Conservation (phyloP, 2,329 filamentous ascomycete genomes). For the Cordyceps tenuipes region DNA sequence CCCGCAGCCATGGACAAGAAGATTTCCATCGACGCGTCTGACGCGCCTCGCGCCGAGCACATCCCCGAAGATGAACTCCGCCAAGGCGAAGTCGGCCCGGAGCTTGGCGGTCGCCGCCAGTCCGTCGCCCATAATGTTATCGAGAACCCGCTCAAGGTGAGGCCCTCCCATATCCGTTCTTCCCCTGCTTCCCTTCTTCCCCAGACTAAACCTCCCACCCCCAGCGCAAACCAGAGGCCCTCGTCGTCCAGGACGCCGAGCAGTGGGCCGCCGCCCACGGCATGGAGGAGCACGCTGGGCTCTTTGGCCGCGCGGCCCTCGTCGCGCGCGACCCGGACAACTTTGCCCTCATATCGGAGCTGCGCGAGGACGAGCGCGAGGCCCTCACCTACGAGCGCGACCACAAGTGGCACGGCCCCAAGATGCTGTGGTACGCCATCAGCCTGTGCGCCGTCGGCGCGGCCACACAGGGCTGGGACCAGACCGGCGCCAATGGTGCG, state of each 20-base stretch:
- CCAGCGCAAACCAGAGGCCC: constrained; percentile 21
- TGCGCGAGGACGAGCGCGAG: constrained; percentile 27
- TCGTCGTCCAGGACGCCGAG: constrained; percentile 31
- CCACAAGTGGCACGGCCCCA: constrained; percentile 50
- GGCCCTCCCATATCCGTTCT: constrained; percentile 7
- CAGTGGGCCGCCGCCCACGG: constrained; percentile 41
- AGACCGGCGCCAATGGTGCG: constrained; percentile 54
- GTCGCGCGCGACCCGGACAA: constrained; percentile 24
- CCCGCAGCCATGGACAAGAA: constrained; percentile 12
- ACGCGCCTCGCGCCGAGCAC: constrained; percentile 12
- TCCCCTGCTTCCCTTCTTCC: not conserved
- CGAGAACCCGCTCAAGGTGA: constrained; percentile 25
- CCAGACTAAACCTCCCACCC: not conserved
- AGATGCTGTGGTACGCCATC: constrained; percentile 36
- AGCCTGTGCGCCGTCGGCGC: constrained; percentile 46
- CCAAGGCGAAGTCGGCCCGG: constrained; percentile 2
- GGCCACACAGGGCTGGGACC: constrained; percentile 54
- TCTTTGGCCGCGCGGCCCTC: constrained; percentile 30
- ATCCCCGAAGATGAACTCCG: constrained; percentile 2
- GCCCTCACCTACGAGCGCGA: constrained; percentile 36
- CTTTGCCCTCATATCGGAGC: constrained; percentile 21
- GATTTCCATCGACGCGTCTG: constrained; percentile 1
- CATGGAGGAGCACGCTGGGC: constrained; percentile 39
- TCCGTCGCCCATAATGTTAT: constrained; percentile 25
- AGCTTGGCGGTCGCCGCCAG: constrained; percentile 15